Conservation (phyloP, 164 flowering plant genomes). For the Stephania cephalantha region DNA sequence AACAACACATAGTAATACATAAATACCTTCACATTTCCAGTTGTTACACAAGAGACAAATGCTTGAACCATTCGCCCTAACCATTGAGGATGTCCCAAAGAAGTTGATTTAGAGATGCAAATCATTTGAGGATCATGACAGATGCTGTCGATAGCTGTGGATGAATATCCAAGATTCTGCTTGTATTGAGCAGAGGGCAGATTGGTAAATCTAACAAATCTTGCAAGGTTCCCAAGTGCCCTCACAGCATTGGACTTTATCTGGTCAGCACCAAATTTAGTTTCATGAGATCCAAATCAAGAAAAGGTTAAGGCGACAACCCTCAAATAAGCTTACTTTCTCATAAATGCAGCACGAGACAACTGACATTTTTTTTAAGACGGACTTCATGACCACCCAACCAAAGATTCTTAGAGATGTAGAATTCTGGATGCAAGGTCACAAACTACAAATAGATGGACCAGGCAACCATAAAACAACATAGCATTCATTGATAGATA, state of each 20-base stretch:
- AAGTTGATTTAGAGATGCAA: slow-evolving; percentile 10
- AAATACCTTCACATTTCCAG: slow-evolving; percentile 92
- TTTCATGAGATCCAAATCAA: slow-evolving; percentile 6
- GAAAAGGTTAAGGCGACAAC: not conserved
- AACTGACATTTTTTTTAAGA: not conserved
- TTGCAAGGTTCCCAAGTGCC: slow-evolving; percentile 90
- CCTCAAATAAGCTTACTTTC: not conserved
- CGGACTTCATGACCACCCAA: too few species aligned
- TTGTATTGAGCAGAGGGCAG: slow-evolving; percentile 15
- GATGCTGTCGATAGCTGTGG: slow-evolving; percentile 14
- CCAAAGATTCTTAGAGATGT: too few species aligned
- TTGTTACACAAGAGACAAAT: slow-evolving; percentile 83
- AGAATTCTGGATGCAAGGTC: not conserved
- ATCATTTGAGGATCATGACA: slow-evolving; percentile 1
- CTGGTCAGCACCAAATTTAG: slow-evolving; percentile 23
- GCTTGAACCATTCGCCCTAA: slow-evolving; percentile 76
- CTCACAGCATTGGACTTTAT: slow-evolving; percentile 95
- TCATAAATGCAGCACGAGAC: not conserved
- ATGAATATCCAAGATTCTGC: slow-evolving; percentile 12
- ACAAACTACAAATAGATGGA: not conserved
- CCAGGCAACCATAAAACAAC: not conserved
- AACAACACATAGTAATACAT: not conserved
- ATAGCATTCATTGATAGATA: not conserved
- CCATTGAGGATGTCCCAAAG: slow-evolving; percentile 27
- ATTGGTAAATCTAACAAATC: slow-evolving; percentile 42